phyloP scores from a whole-genome alignment of 257 asterid species.

The Solanum appendiculatum region DNA sequence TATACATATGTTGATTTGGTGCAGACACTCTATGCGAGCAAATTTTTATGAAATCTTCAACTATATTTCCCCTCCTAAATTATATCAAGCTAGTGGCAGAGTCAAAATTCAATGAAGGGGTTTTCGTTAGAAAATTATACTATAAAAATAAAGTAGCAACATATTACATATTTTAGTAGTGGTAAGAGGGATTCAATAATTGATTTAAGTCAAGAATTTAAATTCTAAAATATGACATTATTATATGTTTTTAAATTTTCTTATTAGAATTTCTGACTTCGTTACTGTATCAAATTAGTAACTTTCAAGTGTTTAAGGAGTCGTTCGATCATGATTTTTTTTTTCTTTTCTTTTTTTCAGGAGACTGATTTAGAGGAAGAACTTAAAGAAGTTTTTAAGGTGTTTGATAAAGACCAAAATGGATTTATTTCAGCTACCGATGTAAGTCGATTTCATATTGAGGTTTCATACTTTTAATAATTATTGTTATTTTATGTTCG shows the following conservation, averaged over 20 bases:
- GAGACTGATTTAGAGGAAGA: slow-evolving; percentile 42
- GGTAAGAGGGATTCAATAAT: not conserved
- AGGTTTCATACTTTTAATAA: not conserved
- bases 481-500: not conserved
- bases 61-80: not conserved
- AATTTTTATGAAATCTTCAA: not conserved
- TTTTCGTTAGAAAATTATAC: not conserved
- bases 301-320: not conserved
- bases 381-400: slow-evolving; percentile 46
- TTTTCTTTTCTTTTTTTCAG: not conserved
- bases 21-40: not conserved
- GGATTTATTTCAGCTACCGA: slow-evolving; percentile 42
- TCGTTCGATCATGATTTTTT: not conserved
- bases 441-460: slow-evolving; percentile 9
- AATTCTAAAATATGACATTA: not conserved
- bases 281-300: not conserved
- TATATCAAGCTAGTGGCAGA: not conserved
- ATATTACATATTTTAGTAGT: not conserved
- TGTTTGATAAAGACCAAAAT: slow-evolving; percentile 48
- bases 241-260: not conserved
- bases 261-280: not conserved
- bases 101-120: too few species aligned
- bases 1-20: not conserved
- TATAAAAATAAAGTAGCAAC: not conserved
- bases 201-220: too few species aligned